A percentile compares a stretch with the other conserved stretches of the same genome.
Conservation (phyloP, 345 rosid genomes). For the thale cress (Arabidopsis thaliana) region TAIR10.1 NC_003071.7:13145001-13145500, state of each 20-base stretch:
- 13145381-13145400: background rate
- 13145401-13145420: background rate
- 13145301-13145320: background rate
- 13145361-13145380: background rate
- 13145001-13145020: background rate
- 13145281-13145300: conserved; percentile 18
- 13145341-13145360: conserved; percentile 6
- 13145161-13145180: conserved; percentile 12
- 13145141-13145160: background rate
- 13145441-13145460: conserved; percentile 21
- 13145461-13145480: conserved; percentile 68
- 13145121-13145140: conserved; percentile 1
- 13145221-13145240: conserved; percentile 96
- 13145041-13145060: conserved; percentile 85
- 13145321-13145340: conserved; percentile 14
- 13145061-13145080: conserved; percentile 80
- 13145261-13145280: conserved; percentile 67
- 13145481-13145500: conserved; percentile 98
- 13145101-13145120: conserved; percentile 78
- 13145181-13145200: conserved; percentile 24
- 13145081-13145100: conserved; percentile 89
- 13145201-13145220: conserved; percentile 95
- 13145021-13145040: conserved; percentile 92
- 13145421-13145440: conserved; percentile 10
- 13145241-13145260: conserved; percentile 99